phyloP scores from a whole-genome alignment of 208 protist species.

The Leishmania guyanensis region DNA sequence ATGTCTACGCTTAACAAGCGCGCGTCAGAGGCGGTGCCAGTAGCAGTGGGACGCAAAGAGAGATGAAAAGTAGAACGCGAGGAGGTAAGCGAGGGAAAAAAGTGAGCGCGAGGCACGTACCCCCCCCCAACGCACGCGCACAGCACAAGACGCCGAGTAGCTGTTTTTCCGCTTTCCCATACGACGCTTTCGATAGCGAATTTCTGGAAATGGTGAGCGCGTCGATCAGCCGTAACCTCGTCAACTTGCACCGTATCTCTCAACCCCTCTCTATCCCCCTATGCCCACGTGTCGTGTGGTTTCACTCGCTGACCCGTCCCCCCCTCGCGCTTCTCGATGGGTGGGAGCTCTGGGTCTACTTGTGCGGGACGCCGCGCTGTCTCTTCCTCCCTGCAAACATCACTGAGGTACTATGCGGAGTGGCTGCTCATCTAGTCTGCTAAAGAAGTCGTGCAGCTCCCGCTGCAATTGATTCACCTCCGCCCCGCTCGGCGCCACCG shows the following conservation, averaged over 20 bases:
- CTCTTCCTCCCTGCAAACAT: neutral
- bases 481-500: constrained; percentile 26
- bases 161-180: neutral
- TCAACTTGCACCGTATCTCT: neutral
- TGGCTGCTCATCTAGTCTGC: constrained; percentile 39
- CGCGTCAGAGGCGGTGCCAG: neutral
- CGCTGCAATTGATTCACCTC: constrained; percentile 44
- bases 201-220: neutral
- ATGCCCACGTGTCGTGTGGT: neutral
- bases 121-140: neutral
- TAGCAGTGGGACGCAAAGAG: neutral
- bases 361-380: neutral
- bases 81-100: neutral
- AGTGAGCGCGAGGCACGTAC: neutral
- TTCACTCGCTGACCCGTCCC: neutral
- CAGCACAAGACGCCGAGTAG: neutral
- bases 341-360: neutral
- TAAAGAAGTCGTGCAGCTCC: constrained; percentile 51
- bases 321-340: neutral
- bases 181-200: neutral
- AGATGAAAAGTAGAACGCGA: neutral
- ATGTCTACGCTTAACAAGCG: neutral
- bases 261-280: neutral
- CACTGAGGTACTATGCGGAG: constrained; percentile 32
- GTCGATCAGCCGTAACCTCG: neutral